Evolutionary conservation across 495 filamentous ascomycete genomes (phyloP), one percentile per base, ranked within the genome.

Genomic region (Astrothelium subdiscretum): DNA sequence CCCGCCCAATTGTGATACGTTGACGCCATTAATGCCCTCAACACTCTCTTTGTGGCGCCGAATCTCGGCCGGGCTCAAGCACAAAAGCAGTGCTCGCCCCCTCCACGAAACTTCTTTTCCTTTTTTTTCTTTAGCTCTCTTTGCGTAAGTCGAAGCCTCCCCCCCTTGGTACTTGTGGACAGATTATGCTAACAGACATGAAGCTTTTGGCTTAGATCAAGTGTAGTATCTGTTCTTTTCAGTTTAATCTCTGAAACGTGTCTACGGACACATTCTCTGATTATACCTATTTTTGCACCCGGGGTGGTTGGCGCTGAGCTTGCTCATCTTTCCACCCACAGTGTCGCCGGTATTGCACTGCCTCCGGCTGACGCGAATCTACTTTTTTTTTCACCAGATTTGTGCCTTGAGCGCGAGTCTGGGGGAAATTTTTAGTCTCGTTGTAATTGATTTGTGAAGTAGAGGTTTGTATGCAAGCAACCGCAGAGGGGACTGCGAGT

Each of bases 341-440:
- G 89, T 91, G 87, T 91, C 85, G 82, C 83, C 78, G 83, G 87
- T 85, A 87, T 90, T 86, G 85, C 89, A 92, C 89, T 92, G 86
- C 79, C 83, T 84, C 85, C 81, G 79, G 83, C 83, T 75, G 87
- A 90, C 81, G 89, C 89, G 86, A 92, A 85, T n/a, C 18, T 18
- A 48, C 18, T 3, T 48, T n/a, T 29, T 54, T 54, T 54, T 54
- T 54, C 48, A 54, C 29, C 48, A 54, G 10, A 3, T 24, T 54
- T 54, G 48, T 29, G 48, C 48, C 48, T 54, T 54, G 4, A 29
- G 48, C 5, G 48, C 20, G 48, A 29, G 48, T 29, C 15, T 54
- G 48, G 4, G 48, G 48, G 29, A 54, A 15, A 29, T 18, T n/a
- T n/a, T n/a, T n/a, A n/a, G n/a, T n/a, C n/a, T n/a, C n/a, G n/a